A percentile compares a stretch with the other conserved stretches of the same genome.
phyloP scores from a whole-genome alignment of 2,329 filamentous ascomycete genomes.

The Aspergillus proliferans region DNA sequence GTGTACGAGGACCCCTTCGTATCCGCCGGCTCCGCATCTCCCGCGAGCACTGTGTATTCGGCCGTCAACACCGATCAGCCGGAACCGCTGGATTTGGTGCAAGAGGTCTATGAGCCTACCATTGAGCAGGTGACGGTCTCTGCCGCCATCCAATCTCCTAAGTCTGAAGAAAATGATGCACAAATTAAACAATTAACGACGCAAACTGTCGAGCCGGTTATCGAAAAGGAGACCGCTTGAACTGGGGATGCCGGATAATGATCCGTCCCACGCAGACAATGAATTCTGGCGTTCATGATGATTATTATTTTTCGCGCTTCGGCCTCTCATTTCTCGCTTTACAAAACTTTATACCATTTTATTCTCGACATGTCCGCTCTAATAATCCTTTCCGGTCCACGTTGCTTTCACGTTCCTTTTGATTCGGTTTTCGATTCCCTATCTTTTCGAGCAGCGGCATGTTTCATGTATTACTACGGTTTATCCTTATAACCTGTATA shows the following conservation, averaged over 20 bases:
- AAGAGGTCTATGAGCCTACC: slow-evolving; percentile 4
- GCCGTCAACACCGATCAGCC: not conserved
- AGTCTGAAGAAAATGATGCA: slow-evolving; percentile 2
- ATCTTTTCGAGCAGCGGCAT: slow-evolving; percentile 1
- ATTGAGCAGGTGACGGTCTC: slow-evolving; percentile 1
- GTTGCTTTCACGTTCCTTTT: not conserved
- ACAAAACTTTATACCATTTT: not conserved
- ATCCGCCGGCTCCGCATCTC: slow-evolving; percentile 7
- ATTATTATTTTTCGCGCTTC: not conserved
- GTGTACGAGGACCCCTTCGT: slow-evolving; percentile 8
- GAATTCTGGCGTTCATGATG: not conserved
- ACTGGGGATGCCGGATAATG: not conserved
- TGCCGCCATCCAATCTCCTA: not conserved
- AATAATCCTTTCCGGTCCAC: slow-evolving; percentile 4
- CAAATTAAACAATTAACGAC: not conserved
- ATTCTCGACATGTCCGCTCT: slow-evolving; percentile 3
- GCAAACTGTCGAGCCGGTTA: slow-evolving; percentile 1
- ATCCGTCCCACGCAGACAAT: not conserved
- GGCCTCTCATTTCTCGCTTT: not conserved
- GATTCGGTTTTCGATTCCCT: not conserved
- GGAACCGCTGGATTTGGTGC: not conserved
- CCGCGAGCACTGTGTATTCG: slow-evolving; percentile 7
- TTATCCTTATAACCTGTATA: not conserved
- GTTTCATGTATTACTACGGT: slow-evolving; percentile 14
- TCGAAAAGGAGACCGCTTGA: slow-evolving; percentile 1